These are phyloP conservation scores for Babesia bigemina DNA, from an alignment of 169 alveolate species.

Conservation along the genomic window DNA sequence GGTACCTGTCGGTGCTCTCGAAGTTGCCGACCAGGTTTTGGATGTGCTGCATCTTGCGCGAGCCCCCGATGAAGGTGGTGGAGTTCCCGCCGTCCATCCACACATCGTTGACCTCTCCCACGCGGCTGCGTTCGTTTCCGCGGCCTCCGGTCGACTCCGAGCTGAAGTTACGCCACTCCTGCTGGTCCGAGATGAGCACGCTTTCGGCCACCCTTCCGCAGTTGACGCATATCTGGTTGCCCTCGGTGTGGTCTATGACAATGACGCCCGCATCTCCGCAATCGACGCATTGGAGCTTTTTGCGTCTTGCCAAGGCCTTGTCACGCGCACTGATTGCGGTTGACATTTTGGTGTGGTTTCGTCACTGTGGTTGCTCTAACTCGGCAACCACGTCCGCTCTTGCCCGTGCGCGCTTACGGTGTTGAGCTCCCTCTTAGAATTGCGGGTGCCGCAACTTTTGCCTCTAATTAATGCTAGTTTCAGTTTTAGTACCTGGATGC, in stretches of 20 bases:
- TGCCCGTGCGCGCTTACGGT: too few relatives aligned
- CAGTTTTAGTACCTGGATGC: too few relatives aligned
- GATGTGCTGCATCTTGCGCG: constrained; percentile 78
- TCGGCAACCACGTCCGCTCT: background rate
- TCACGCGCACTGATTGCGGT: constrained; percentile 3
- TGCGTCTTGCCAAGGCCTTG: constrained; percentile 8
- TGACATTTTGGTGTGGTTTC: background rate
- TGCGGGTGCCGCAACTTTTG: too few relatives aligned
- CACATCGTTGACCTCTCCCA: constrained; percentile 86
- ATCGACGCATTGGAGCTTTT: constrained; percentile 69
- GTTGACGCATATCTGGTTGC: constrained; percentile 84
- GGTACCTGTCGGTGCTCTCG: constrained; percentile 73
- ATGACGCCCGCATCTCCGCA: constrained; percentile 79
- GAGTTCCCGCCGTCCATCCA: constrained; percentile 87
- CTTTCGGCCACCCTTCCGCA: constrained; percentile 86
- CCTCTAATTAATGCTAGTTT: too few relatives aligned
- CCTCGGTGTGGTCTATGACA: constrained; percentile 83
- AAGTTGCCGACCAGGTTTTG: constrained; percentile 71
- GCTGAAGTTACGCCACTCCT: constrained; percentile 88
- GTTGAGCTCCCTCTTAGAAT: too few relatives aligned
- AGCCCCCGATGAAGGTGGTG: constrained; percentile 85
- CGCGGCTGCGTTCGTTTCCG: constrained; percentile 83
- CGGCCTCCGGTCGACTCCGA: constrained; percentile 77
- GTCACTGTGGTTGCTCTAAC: background rate
- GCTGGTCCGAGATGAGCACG: constrained; percentile 83